Base-by-base conservation (phyloP, 352 stramenopile genomes). In the Phytophthora ohioensis region DNA sequence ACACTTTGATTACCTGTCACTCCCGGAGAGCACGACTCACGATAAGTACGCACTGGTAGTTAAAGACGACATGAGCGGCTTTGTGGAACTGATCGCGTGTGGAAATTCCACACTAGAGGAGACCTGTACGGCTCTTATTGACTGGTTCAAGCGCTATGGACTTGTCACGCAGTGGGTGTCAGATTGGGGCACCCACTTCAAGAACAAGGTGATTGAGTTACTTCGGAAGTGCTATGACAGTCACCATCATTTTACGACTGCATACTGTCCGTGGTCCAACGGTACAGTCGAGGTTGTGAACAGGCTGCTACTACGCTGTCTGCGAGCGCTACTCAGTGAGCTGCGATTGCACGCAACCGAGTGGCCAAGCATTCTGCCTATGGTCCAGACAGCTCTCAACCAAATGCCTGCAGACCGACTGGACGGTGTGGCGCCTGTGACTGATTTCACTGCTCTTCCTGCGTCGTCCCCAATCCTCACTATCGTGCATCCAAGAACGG, bases 1-100 rank as follows among this genome's bases (percentile, higher is more conserved):
- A 0, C 72, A 81, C 48, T 85, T 85, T 46, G 72, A 81, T n/a
- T 85, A 71, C 15, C 36, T 81, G 2, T 48, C 38, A 2, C 32
- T 27, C 21, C 21, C 21, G 21, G 21, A 57, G n/a, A 3, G 47
- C 78, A n/a, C 56, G 57, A 10, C 8, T 51, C 17, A 31, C 0
- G 30, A 13, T 2, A 55, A 65, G 30, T 80, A 85, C 30, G 49
- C 81, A 0, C 42, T 81, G 0, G 63, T 80, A 0, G 9, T 79
- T 0, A 80, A 80, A 31, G 71, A 82, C 21, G 71, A 67, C 17
- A 76, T 78, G 65, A 62, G 36, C 9, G 71, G 71, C 0, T 81
- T 78, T 31, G 54, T 66, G 1, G 69, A 78, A 17, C 42, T 84
- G 5, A 32, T 76, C 6, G 46, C 43, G 12, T 76, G 64, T n/a